Base-by-base conservation (phyloP, 768 basidiomycete species). In the Chalciporus chontae region DNA sequence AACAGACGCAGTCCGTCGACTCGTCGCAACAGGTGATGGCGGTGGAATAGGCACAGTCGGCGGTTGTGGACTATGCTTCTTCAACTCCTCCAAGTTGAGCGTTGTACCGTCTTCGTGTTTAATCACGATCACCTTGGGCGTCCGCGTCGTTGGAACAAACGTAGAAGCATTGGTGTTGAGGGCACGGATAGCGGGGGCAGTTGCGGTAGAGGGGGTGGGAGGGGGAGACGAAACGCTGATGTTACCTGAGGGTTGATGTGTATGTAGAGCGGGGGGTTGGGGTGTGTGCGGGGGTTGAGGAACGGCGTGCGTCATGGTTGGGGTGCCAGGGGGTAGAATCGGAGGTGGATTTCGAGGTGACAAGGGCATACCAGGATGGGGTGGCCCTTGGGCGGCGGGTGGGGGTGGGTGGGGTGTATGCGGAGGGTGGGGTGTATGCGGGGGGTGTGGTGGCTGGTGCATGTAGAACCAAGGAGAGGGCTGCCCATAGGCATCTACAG, bases 91-190 rank as follows among this genome's bases (percentile, higher is more conserved):
- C 38, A 90, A 48, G 34, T 79, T 75, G 43, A 90, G 71, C 67
- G 87, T 85, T 19, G 69, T 76, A 26, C 89, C 89, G 39, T 84
- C 79, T 37, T 77, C 69, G 47, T 71, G 79, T 69, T 86, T 88
- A 51, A 89, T 73, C 27, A 79, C 77, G 36, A 81, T 71, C 60
- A 75, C 77, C 47, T 65, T 56, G 34, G 72, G 65, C 13, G 67
- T 50, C 10, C 74, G 70, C 10, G 68, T 57, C 26, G 57, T 66
- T 7, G 89, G 88, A 15, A 89, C 81, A 62, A 90, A 91, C 3
- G 84, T 61, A 49, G 68, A 76, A 4, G 88, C 87, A 59, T 74
- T 75, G 4, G 79, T 78, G 60, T 83, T 88, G 43, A 90, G 73
- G 11, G 78, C 46, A 55, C 66, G 75, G 24, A 52, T 55, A 17